Evolutionary conservation across 768 basidiomycete genomes (phyloP).

Genomic region (Piloderma croceum): DNA sequence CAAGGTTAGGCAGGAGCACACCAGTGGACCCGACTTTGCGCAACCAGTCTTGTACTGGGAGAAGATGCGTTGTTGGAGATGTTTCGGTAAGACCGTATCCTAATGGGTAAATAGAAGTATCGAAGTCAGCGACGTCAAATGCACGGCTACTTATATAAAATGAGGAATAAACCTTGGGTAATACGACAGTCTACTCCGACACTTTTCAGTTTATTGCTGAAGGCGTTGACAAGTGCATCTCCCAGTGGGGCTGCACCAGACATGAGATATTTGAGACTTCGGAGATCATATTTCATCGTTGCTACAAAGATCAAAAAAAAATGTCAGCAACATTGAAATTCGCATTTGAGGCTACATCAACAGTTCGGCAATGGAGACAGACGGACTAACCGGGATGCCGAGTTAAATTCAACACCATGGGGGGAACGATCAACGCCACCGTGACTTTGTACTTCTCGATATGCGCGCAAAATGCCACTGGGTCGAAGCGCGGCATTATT

Average conservation of each 20-base stretch:
- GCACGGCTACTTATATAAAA: too few relatives aligned
- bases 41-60: constrained; percentile 37
- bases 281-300: constrained; percentile 62
- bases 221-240: constrained; percentile 44
- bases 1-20: constrained; percentile 64
- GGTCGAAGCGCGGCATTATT: constrained; percentile 68
- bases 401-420: constrained; percentile 72
- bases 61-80: constrained; percentile 61
- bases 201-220: constrained; percentile 17
- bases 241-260: constrained; percentile 83
- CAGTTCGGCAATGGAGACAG: not conserved
- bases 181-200: constrained; percentile 39
- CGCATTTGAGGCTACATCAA: not conserved
- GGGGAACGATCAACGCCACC: constrained; percentile 62
- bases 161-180: constrained; percentile 58
- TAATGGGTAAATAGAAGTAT: constrained; percentile 16
- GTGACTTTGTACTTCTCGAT: constrained; percentile 65
- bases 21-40: constrained; percentile 65
- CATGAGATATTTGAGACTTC: constrained; percentile 48
- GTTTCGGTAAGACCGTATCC: constrained; percentile 83
- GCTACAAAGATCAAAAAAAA: constrained; percentile 34
- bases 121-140: not conserved
- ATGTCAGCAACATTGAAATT: too few relatives aligned
- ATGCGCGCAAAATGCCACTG: constrained; percentile 54
- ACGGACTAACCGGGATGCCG: constrained; percentile 56